Conservation (phyloP, 257 asterid genomes). For the Gynochthodes officinalis region DNA sequence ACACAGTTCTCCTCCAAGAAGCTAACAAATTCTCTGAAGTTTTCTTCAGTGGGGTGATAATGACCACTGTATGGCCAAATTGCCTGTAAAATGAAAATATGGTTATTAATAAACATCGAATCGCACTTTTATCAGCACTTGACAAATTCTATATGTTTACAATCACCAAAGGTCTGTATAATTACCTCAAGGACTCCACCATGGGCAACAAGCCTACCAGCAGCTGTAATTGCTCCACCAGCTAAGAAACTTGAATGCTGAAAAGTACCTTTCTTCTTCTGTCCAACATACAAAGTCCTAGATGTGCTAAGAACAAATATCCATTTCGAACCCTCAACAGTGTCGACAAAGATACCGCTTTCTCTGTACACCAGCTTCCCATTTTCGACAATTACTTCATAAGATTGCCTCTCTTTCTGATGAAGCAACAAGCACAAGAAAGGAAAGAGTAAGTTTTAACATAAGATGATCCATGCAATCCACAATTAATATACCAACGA, state of each 20-base stretch:
- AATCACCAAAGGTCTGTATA: neutral
- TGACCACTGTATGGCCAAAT: slow-evolving; percentile 98
- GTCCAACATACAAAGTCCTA: slow-evolving; percentile 68
- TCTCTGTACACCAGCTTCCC: slow-evolving; percentile 72
- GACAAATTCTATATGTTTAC: neutral
- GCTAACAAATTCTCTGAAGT: slow-evolving; percentile 73
- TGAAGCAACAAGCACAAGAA: slow-evolving; percentile 14
- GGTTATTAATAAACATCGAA: neutral
- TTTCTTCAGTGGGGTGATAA: slow-evolving; percentile 91
- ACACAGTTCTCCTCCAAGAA: slow-evolving; percentile 77
- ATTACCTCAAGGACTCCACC: slow-evolving; percentile 77
- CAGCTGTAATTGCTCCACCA: slow-evolving; percentile 94
- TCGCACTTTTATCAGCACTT: neutral
- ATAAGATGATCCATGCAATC: neutral
- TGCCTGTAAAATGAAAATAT: slow-evolving; percentile 41
- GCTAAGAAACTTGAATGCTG: slow-evolving; percentile 94
- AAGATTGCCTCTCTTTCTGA: slow-evolving; percentile 81
- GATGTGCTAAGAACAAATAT: slow-evolving; percentile 90
- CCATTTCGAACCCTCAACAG: slow-evolving; percentile 81
- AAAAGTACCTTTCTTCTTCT: slow-evolving; percentile 74
- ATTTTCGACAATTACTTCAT: slow-evolving; percentile 56
- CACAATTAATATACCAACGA: neutral
- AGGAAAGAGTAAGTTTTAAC: slow-evolving; percentile 8
- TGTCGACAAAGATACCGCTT: slow-evolving; percentile 56
- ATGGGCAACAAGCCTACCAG: slow-evolving; percentile 83